Evolutionary conservation across 2,329 filamentous ascomycete genomes (phyloP), one percentile per base, ranked within the genome.

Genomic region (Exophiala lecanii-corni): DNA sequence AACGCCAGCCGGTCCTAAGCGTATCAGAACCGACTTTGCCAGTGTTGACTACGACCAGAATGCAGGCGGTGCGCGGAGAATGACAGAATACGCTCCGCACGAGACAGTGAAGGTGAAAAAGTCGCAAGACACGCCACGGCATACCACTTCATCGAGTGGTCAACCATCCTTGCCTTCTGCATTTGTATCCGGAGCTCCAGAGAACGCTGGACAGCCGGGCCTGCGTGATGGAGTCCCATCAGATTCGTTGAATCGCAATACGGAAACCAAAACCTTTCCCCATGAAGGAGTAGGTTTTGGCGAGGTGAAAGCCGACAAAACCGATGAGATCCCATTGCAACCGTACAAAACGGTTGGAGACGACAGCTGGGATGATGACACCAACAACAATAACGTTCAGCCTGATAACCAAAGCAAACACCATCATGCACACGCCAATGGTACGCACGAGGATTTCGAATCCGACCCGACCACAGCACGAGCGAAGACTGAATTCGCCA

Each of bases 61-160:
- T 28, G n/a, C 15, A 9, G 13, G 28, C 25, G 40, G 35, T 12
- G 26, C 39, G 15, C 44, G 54, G 26, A 45, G 54, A 15, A 38
- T 53, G 37, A 56, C 54, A n/a, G 51, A 50, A 36, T 55, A 55
- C 28, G 51, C 49, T 30, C 51, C 51, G 3, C 33, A 55, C 18
- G 51, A 55, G 37, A 48, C 32, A 10, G 23, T 34, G 12, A 32
- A 40, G 15, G 23, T 30, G 13, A 43, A 45, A 26, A 23, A 36
- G 30, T 31, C 19, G 23, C 44, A 26, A 12, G 34, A 42, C 17
- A 15, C 23, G 9, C 15, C 45, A n/a, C 16, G 26, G 1, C 23
- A 26, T 12, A 26, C 6, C 23, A 6, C 12, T 6, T 26, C 23
- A 26, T 12, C 23, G 12, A 12, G 7, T 7, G 23, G 23, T 6